Percentiles rank a stretch among this genome's conserved stretches.
These are phyloP conservation scores for Raffaelea albimanens DNA, from an alignment of 2,329 filamentous ascomycete genomes.

Conservation along the genomic window DNA sequence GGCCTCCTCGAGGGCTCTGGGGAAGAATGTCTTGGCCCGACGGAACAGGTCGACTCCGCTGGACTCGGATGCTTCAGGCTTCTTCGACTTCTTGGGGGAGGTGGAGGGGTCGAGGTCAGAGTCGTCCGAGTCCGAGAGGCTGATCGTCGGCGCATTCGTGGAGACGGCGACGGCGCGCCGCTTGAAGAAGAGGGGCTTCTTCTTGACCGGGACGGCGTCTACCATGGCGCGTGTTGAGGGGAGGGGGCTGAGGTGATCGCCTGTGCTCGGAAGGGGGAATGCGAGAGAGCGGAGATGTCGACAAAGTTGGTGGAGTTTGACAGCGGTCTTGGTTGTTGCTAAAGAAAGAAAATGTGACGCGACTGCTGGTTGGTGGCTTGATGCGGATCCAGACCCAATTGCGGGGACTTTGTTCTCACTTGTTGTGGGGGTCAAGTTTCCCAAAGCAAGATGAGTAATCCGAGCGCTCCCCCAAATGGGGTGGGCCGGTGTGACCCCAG, in stretches of 20 bases:
- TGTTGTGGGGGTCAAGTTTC: not conserved
- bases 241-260: no score
- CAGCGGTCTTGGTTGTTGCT: no score
- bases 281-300: no score
- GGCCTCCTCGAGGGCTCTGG: conserved; percentile 18
- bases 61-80: not conserved
- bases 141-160: not conserved
- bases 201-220: conserved; percentile 2
- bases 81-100: not conserved
- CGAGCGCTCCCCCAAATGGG: no score
- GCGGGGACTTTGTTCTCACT: not conserved
- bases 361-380: not conserved
- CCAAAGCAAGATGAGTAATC: not conserved
- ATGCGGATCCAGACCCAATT: not conserved
- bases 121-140: not conserved
- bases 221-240: no score
- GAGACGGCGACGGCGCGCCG: conserved; percentile 5
- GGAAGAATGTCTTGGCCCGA: conserved; percentile 39
- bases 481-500: no score
- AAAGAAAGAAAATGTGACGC: not conserved
- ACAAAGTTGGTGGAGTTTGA: no score
- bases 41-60: conserved; percentile 38
- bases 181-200: conserved; percentile 12
- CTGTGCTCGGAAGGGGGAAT: no score
- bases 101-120: conserved; percentile 2